These are phyloP conservation scores for Solanum peruvianum DNA, from an alignment of 257 asterid genomes.

Conservation along the genomic window DNA sequence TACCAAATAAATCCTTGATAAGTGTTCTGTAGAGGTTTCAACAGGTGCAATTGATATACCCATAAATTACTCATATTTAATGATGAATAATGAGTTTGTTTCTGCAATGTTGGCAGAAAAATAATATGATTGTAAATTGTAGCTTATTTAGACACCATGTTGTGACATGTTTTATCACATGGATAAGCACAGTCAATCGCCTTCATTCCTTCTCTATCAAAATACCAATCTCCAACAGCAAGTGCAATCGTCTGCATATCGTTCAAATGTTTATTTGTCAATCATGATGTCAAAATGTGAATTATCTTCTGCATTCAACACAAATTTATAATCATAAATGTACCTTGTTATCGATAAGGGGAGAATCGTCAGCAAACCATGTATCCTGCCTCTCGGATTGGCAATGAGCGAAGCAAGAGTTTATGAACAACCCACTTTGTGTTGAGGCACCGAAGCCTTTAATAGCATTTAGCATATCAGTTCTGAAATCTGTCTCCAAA, in stretches of 20 bases:
- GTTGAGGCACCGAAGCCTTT: neutral
- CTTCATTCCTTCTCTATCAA: conserved; percentile 38
- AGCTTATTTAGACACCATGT: conserved; percentile 58
- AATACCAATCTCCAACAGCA: conserved; percentile 92
- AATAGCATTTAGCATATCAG: conserved; percentile 2
- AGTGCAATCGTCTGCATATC: conserved; percentile 57
- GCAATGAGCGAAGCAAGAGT: conserved; percentile 15
- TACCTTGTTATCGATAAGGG: conserved; percentile 10
- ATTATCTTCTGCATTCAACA: neutral
- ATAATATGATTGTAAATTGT: neutral
- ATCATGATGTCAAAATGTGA: neutral
- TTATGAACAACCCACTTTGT: conserved; percentile 9
- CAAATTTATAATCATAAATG: neutral
- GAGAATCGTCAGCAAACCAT: conserved; percentile 18
- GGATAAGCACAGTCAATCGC: conserved; percentile 88
- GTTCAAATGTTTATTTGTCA: neutral
- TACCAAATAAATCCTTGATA: neutral
- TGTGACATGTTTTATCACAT: conserved; percentile 77
- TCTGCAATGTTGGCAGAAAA: neutral
- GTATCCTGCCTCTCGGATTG: conserved; percentile 17
- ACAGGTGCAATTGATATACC: neutral
- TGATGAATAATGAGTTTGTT: neutral
- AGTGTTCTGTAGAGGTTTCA: neutral
- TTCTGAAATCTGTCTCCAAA: neutral
- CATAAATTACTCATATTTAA: neutral